phyloP scores from a whole-genome alignment of 768 basidiomycete species.

The Boletus barrowsii region DNA sequence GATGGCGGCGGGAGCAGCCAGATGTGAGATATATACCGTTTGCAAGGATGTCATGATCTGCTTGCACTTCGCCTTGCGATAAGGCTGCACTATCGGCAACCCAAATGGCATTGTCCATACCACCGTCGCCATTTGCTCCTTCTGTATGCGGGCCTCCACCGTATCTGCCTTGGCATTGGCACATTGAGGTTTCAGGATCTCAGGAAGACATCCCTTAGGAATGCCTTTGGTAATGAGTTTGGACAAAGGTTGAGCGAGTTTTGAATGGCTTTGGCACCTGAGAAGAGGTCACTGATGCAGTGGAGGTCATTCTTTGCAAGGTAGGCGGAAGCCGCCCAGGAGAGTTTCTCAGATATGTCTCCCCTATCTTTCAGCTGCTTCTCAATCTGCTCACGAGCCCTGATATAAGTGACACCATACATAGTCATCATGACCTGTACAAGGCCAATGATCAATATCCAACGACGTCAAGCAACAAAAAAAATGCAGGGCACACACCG shows the following conservation, averaged over 20 bases:
- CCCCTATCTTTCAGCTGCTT: constrained; percentile 76
- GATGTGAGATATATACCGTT: constrained; percentile 87
- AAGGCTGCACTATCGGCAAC: constrained; percentile 93
- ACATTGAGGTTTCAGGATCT: constrained; percentile 31
- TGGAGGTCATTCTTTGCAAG: constrained; percentile 74
- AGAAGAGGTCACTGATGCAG: constrained; percentile 90
- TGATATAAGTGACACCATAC: constrained; percentile 94
- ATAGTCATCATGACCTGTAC: constrained; percentile 95
- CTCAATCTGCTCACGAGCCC: constrained; percentile 93
- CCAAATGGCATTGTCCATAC: constrained; percentile 98
- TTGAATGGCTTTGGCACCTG: constrained; percentile 89
- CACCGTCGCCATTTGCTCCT: constrained; percentile 93
- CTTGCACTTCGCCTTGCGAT: constrained; percentile 77
- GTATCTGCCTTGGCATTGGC: constrained; percentile 14
- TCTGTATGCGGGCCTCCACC: constrained; percentile 47
- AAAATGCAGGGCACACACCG: constrained; percentile 47
- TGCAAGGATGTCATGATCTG: constrained; percentile 85
- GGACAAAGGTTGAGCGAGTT: constrained; percentile 81
- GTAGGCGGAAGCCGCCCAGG: constrained; percentile 73
- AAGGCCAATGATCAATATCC: neutral
- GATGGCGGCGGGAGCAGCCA: constrained; percentile 72
- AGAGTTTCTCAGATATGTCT: constrained; percentile 68
- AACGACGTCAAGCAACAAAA: neutral
- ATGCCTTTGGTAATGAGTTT: constrained; percentile 85
- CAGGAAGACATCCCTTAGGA: constrained; percentile 61